Conservation (phyloP, 441 rosid genomes). For the Populus trichocarpa region DNA sequence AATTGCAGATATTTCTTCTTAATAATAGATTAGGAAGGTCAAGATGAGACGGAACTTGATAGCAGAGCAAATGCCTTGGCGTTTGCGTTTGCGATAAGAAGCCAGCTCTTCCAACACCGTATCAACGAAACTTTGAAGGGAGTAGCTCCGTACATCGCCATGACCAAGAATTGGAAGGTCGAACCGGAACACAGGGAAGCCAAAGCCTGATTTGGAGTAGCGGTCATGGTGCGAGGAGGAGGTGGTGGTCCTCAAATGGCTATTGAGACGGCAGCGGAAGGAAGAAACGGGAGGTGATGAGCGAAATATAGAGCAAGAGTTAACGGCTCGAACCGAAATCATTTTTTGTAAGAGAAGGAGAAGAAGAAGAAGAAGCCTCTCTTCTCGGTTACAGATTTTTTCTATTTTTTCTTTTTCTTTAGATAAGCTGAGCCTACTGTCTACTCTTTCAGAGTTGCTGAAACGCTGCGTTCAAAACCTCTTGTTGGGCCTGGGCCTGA, state of each 20-base stretch:
- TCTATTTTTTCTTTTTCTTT: too few species aligned
- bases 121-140: constrained; percentile 57
- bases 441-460: not conserved
- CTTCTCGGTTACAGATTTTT: not conserved
- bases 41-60: constrained; percentile 47
- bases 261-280: constrained; percentile 36
- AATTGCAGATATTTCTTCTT: too few species aligned
- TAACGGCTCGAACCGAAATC: constrained; percentile 63
- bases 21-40: not conserved
- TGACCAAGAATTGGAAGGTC: constrained; percentile 25
- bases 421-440: not conserved
- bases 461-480: not conserved
- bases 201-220: constrained; percentile 29
- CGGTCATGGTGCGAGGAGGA: constrained; percentile 19
- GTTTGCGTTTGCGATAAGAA: constrained; percentile 34
- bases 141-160: constrained; percentile 33
- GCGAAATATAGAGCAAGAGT: constrained; percentile 49
- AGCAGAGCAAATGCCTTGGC: constrained; percentile 49
- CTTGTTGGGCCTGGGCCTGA: not conserved
- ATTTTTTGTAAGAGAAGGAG: constrained; percentile 14
- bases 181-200: constrained; percentile 19
- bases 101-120: constrained; percentile 57
- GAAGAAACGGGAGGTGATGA: constrained; percentile 45
- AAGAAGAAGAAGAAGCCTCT: not conserved
- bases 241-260: constrained; percentile 27